A percentile compares a stretch with the other conserved stretches of the same genome.
Conservation (phyloP, 305 asterid species). For the Nicotiana rustica region DNA sequence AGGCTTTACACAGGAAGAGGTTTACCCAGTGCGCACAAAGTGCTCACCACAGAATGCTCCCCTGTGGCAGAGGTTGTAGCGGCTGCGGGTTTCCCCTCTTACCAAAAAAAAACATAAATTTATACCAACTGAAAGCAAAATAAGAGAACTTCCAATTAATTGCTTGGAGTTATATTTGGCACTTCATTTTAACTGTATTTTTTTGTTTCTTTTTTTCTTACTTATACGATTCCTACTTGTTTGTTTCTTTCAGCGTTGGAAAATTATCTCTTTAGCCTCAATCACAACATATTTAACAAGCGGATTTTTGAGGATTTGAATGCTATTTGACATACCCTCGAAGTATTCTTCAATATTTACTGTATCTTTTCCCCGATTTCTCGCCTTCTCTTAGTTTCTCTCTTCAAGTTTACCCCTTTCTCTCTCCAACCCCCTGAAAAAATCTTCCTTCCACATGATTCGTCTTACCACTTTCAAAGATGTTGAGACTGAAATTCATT, state of each 20-base stretch:
- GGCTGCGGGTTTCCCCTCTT: too few species aligned
- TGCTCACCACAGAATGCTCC: too few species aligned
- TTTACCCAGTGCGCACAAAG: too few species aligned
- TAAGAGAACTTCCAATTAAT: background rate
- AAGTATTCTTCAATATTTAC: background rate
- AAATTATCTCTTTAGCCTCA: background rate
- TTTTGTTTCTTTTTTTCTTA: background rate
- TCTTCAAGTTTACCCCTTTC: background rate
- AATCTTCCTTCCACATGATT: slow-evolving; percentile 1
- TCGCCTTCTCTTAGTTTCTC: background rate
- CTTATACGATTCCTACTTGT: too few species aligned
- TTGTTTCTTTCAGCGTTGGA: too few species aligned
- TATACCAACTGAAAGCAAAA: background rate
- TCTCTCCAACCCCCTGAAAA: background rate
- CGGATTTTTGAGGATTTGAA: background rate
- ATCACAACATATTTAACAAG: background rate
- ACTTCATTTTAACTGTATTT: background rate
- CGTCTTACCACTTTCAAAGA: background rate
- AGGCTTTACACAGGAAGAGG: too few species aligned
- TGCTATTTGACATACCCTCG: background rate
- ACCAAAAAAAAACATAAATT: too few species aligned
- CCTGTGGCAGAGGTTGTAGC: too few species aligned
- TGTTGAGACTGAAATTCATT: background rate
- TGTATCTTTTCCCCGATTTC: background rate
- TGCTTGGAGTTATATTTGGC: background rate